phyloP scores from a whole-genome alignment of 805 yeast genomes.

The Yarrowia deformans region DNA sequence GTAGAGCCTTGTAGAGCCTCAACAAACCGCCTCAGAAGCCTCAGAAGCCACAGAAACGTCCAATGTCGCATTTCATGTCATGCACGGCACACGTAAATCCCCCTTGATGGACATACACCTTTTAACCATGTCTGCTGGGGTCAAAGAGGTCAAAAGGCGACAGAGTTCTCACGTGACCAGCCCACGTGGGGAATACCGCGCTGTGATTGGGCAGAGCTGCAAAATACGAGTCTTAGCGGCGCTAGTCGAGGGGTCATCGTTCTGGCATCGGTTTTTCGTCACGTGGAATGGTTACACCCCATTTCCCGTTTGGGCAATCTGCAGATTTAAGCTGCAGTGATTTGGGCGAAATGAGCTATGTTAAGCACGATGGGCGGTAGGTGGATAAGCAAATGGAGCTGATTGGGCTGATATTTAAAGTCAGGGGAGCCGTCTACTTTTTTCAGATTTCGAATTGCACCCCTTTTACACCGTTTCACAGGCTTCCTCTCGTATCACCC shows the following conservation, averaged over 20 bases:
- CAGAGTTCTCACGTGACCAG: conserved; percentile 22
- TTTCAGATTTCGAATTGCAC: too few species aligned
- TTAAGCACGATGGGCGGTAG: too few species aligned
- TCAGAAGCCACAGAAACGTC: neutral
- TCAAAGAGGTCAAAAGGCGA: neutral
- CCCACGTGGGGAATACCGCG: neutral
- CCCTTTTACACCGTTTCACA: too few species aligned
- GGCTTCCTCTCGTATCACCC: too few species aligned
- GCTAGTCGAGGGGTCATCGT: neutral
- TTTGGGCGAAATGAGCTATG: too few species aligned
- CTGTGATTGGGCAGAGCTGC: neutral
- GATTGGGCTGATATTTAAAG: too few species aligned
- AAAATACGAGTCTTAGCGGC: neutral
- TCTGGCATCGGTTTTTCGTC: neutral
- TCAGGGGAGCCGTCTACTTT: too few species aligned
- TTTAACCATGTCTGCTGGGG: neutral
- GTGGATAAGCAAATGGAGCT: too few species aligned
- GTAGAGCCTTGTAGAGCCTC: too few species aligned
- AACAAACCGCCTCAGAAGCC: neutral
- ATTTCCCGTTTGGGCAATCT: neutral
- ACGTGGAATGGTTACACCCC: conserved; percentile 12
- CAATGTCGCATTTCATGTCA: neutral
- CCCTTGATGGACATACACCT: neutral
- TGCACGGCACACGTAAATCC: neutral
- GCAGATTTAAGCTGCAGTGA: neutral